Evolutionary conservation across 345 rosid genomes (phyloP), one percentile per base, ranked within the genome.

Genomic region (Heritiera littoralis): DNA sequence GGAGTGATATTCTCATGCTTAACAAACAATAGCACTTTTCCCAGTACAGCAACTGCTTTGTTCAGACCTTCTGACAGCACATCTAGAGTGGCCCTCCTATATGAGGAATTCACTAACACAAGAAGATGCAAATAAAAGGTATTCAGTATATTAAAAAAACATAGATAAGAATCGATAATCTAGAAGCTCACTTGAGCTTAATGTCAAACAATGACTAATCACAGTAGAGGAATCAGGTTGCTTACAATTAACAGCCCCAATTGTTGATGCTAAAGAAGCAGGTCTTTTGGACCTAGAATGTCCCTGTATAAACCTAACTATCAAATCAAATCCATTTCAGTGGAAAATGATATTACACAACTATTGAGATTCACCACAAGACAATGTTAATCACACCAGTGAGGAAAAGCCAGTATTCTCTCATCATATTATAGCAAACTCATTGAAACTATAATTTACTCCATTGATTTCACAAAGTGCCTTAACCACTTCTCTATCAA

Each of bases 1-100:
- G 95, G 95, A 74, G 89, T 85, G 75, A 82, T 86, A 56, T 73
- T 86, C 80, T 90, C 91, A 76, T 90, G 92, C 89, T 85, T 86
- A 49, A 92, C 85, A 56, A 88, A 89, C 82, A 87, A 84, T 32
- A 89, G 83, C 75, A 90, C 95, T 86, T 87, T 92, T 70, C 90
- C 95, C 64, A 82, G 78, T 30, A 90, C 28, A 14, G 92, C 91
- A 64, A 83, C 87, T 49, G 87, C 86, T 86, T 89, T 89, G 81
- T 92, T 92, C 66, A 84, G 88, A 83, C 95, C 93, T 72, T 87
- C 89, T 14, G 63, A 77, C 74, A 92, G 88, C 74, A 81, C 56
- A 81, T 90, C 95, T 18, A 87, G 32, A 15, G 86, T 79, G 52
- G 84, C 84, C 76, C 81, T 83, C 81, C 77, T 84, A 75, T 86